Conservation (phyloP, 2,329 filamentous ascomycete genomes). For the Alternaria solani region DNA sequence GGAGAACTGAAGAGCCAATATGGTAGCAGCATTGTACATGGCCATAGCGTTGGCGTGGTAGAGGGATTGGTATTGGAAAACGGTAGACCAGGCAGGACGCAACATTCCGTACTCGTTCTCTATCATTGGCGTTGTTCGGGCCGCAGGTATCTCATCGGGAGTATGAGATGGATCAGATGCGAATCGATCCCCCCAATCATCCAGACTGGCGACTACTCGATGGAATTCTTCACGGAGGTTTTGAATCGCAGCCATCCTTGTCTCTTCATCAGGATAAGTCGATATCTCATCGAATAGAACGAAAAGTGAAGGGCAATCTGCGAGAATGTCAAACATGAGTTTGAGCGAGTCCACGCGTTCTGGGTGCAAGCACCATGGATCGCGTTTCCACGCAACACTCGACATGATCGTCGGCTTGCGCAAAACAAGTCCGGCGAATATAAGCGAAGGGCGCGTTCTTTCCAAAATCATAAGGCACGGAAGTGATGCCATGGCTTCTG, state of each 20-base stretch:
- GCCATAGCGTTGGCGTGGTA: conserved; percentile 3
- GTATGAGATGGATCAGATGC: conserved; percentile 1
- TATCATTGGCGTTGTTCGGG: not conserved
- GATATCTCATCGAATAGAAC: conserved; percentile 1
- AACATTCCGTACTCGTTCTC: not conserved
- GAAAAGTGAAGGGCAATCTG: conserved; percentile 3
- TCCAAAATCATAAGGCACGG: conserved; percentile 5
- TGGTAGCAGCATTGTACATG: conserved; percentile 1
- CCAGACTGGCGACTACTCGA: not conserved
- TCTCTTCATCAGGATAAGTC: not conserved
- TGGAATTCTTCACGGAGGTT: not conserved
- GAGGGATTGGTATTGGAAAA: not conserved
- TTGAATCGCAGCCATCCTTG: not conserved
- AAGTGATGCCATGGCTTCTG: conserved; percentile 3
- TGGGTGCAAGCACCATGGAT: conserved; percentile 2
- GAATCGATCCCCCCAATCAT: not conserved
- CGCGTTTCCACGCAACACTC: not conserved
- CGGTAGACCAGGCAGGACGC: not conserved
- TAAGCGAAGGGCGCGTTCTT: conserved; percentile 1
- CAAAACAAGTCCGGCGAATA: conserved; percentile 4
- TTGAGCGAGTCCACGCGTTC: conserved; percentile 3
- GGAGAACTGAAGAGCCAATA: not conserved
- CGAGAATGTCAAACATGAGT: conserved; percentile 6
- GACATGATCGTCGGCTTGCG: conserved; percentile 8
- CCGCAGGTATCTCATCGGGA: not conserved